Conservation (phyloP, 2,329 filamentous ascomycete genomes). For the Colletotrichum tropicicola region DNA sequence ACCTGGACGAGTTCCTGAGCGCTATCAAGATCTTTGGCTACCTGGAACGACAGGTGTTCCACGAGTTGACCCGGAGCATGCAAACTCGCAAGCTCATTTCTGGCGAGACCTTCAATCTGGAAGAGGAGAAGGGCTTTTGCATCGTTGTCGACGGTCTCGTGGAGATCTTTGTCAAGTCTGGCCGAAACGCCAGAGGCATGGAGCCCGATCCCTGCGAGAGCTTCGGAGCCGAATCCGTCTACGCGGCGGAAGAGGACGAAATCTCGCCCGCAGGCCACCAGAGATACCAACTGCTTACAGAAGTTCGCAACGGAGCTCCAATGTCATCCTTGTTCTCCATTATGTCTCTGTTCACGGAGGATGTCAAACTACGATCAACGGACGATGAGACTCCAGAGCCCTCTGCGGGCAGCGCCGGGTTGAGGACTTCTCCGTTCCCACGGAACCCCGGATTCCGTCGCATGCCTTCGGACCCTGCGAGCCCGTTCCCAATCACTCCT, state of each 20-base stretch:
- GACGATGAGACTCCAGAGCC: conserved; percentile 59
- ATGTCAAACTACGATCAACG: conserved; percentile 82
- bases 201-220: conserved; percentile 44
- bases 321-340: conserved; percentile 99
- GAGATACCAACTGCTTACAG: conserved; percentile 92
- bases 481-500: conserved; percentile 22
- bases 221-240: conserved; percentile 51
- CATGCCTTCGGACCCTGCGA: conserved; percentile 30
- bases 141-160: conserved; percentile 96
- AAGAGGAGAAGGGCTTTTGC: conserved; percentile 98
- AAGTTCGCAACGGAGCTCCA: conserved; percentile 96
- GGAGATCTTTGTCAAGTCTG: conserved; percentile 97
- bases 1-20: conserved; percentile 96
- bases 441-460: conserved; percentile 18
- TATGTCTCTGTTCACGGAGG: conserved; percentile 95
- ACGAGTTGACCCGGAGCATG: conserved; percentile 97
- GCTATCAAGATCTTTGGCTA: conserved; percentile 99
- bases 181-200: conserved; percentile 57
- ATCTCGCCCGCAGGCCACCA: conserved; percentile 72
- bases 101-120: conserved; percentile 91
- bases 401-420: not conserved
- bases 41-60: conserved; percentile 94
- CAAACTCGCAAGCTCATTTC: conserved; percentile 96
- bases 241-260: conserved; percentile 74
- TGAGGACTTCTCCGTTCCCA: conserved; percentile 22